Percentiles rank a stretch among this genome's conserved stretches.
Evolutionary conservation across 495 filamentous ascomycete species (phyloP).

Genomic region (Chaetomium tenue): DNA sequence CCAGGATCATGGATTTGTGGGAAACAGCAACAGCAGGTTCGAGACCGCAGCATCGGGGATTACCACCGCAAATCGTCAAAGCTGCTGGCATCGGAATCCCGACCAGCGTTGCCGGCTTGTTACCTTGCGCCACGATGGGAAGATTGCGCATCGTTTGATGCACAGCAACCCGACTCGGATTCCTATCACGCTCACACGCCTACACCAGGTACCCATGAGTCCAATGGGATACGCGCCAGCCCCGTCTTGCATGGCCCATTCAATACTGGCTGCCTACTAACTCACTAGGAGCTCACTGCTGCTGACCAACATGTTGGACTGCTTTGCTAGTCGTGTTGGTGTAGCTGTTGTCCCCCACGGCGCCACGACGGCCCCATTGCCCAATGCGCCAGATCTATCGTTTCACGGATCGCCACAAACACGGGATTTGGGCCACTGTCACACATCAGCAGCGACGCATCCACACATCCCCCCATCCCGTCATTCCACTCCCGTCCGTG

Average conservation of each 20-base stretch:
- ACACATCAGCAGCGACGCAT: neutral
- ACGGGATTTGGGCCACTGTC: neutral
- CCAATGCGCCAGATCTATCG: constrained; percentile 11
- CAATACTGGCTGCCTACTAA: too few species aligned
- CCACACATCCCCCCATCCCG: too few species aligned
- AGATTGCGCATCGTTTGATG: neutral
- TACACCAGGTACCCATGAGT: too few species aligned
- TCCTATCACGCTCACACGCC: too few species aligned
- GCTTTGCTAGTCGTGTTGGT: too few species aligned
- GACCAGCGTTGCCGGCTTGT: neutral
- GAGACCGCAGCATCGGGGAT: constrained; percentile 1
- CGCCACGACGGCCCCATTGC: constrained; percentile 14
- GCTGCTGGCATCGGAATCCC: neutral
- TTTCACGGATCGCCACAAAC: constrained; percentile 21
- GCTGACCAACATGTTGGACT: too few species aligned
- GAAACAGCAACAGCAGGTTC: neutral
- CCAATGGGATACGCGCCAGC: too few species aligned
- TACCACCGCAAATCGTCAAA: neutral
- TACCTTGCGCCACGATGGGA: neutral
- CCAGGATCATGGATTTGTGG: neutral
- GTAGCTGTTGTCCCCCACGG: neutral
- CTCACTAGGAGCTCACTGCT: neutral
- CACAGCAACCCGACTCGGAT: too few species aligned
- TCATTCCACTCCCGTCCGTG: too few species aligned
- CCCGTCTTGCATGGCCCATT: too few species aligned